Evolutionary conservation across 2,329 filamentous ascomycete genomes (phyloP).

Genomic region (Aspergillus vadensis): DNA sequence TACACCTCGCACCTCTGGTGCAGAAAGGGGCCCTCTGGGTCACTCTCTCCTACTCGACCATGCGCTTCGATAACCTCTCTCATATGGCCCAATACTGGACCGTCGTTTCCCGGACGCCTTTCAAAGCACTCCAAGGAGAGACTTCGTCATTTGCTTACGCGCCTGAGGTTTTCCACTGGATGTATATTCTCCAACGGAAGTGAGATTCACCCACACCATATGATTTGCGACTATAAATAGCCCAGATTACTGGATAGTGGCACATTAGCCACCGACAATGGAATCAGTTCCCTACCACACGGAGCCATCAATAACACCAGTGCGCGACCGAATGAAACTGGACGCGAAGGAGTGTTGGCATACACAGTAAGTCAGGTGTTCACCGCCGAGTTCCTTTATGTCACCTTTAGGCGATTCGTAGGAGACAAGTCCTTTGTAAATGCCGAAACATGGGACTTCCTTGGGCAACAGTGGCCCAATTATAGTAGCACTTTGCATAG

Average conservation of each 20-base stretch:
- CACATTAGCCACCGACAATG: not conserved
- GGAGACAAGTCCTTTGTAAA: not conserved
- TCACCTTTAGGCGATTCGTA: not conserved
- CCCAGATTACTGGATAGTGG: not conserved
- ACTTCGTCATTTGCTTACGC: slow-evolving; percentile 31
- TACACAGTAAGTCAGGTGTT: not conserved
- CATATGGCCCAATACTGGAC: slow-evolving; percentile 31
- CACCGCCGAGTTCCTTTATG: not conserved
- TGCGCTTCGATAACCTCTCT: slow-evolving; percentile 34
- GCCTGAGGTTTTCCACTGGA: slow-evolving; percentile 40
- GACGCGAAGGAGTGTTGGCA: not conserved
- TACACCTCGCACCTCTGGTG: slow-evolving; percentile 37
- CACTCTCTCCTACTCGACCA: slow-evolving; percentile 36
- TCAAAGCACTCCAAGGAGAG: slow-evolving; percentile 36
- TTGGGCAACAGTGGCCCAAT: too few relatives aligned
- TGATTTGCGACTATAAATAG: not conserved
- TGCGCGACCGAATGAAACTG: not conserved
- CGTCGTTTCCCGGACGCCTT: slow-evolving; percentile 29
- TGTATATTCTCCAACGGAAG: slow-evolving; percentile 35
- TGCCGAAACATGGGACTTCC: too few relatives aligned
- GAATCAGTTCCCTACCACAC: not conserved
- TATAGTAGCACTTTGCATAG: too few relatives aligned
- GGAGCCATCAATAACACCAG: not conserved
- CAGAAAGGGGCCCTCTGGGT: slow-evolving; percentile 33
- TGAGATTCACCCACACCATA: slow-evolving; percentile 9